Evolutionary conservation across 2,329 filamentous ascomycete species (phyloP).

Genomic region (Neonectria hederae): DNA sequence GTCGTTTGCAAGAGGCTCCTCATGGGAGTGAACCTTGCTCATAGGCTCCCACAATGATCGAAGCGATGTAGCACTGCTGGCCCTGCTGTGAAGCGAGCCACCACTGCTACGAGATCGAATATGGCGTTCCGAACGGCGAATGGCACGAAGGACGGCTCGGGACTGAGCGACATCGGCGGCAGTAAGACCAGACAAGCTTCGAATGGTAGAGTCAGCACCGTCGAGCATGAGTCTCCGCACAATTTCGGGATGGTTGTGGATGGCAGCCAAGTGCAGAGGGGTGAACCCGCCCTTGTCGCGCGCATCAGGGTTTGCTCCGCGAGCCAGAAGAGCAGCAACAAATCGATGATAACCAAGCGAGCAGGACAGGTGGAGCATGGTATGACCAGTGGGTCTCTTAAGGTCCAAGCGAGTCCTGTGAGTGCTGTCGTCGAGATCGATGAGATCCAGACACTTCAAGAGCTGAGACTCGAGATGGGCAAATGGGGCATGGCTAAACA

Average conservation of each 20-base stretch:
- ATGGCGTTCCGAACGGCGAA: constrained; percentile 69
- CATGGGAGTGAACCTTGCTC: constrained; percentile 45
- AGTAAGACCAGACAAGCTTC: constrained; percentile 75
- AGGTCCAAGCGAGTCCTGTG: constrained; percentile 74
- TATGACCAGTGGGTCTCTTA: constrained; percentile 73
- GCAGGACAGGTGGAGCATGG: constrained; percentile 82
- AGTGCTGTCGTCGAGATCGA: constrained; percentile 79
- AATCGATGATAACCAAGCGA: constrained; percentile 79
- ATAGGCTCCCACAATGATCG: constrained; percentile 72
- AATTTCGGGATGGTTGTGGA: constrained; percentile 80
- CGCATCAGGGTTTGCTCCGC: constrained; percentile 79
- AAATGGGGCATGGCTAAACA: constrained; percentile 54
- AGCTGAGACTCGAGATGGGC: constrained; percentile 73
- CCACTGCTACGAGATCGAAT: constrained; percentile 76
- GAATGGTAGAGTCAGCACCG: constrained; percentile 76
- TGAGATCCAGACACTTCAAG: constrained; percentile 78
- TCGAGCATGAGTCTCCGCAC: constrained; percentile 77
- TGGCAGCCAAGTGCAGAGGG: constrained; percentile 81
- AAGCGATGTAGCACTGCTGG: constrained; percentile 73
- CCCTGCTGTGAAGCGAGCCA: constrained; percentile 66
- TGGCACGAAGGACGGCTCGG: constrained; percentile 69
- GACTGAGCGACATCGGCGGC: constrained; percentile 77
- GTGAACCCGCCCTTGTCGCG: constrained; percentile 84
- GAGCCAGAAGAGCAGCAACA: constrained; percentile 77
- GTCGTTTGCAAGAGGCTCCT: constrained; percentile 52